Conservation (phyloP, 306 rosid genomes). For the Crotalaria pallida region DNA sequence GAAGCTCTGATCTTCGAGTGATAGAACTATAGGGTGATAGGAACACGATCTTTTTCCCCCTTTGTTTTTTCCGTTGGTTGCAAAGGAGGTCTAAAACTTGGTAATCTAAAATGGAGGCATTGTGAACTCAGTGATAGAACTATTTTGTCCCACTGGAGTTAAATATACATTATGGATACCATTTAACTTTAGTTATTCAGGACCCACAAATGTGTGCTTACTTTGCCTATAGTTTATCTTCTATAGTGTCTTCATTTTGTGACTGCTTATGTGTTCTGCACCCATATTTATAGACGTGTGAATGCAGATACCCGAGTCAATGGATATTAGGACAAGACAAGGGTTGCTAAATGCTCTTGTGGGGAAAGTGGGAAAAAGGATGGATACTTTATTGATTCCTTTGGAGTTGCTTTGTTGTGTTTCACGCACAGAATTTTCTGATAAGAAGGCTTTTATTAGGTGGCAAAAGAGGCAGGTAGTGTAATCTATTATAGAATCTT, state of each 20-base stretch:
- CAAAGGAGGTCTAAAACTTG: neutral
- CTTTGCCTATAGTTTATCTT: neutral
- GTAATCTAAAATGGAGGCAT: conserved; percentile 6
- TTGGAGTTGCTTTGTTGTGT: conserved; percentile 86
- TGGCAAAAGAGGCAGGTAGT: conserved; percentile 99
- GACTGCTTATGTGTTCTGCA: conserved; percentile 1
- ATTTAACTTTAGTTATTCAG: neutral
- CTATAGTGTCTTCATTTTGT: neutral
- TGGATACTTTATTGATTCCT: conserved; percentile 91
- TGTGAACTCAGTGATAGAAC: neutral
- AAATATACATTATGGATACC: neutral
- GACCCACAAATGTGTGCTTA: neutral
- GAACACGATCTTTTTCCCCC: neutral
- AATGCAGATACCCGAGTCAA: conserved; percentile 78
- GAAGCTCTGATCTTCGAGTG: neutral
- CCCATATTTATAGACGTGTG: conserved; percentile 4
- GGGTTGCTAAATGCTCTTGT: conserved; percentile 91
- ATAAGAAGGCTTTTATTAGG: conserved; percentile 84
- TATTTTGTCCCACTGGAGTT: too few relatives aligned
- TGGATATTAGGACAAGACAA: conserved; percentile 89
- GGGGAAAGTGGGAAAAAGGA: conserved; percentile 92
- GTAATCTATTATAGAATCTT: neutral
- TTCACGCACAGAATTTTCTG: conserved; percentile 93
- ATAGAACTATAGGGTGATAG: neutral
- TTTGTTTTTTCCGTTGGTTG: neutral